Evolutionary conservation across 495 filamentous ascomycete genomes (phyloP).

Genomic region (Tuber calosporum): DNA sequence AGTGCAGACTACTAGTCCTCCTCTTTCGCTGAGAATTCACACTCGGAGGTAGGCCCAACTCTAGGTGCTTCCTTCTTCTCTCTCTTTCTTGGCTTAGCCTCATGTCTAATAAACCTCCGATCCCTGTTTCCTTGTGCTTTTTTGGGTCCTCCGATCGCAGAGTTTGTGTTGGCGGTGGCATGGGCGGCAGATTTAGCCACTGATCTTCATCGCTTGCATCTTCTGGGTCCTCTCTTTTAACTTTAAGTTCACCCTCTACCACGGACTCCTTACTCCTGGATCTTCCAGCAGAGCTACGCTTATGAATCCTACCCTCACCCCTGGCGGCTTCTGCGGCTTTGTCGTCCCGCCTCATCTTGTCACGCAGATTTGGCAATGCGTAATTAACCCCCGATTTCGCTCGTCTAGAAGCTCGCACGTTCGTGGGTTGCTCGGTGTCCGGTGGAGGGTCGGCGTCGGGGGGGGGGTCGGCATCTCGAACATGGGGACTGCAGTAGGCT

Average conservation of each 20-base stretch:
- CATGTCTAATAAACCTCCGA: slow-evolving; percentile 21
- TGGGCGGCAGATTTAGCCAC: slow-evolving; percentile 23
- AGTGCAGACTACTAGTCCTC: slow-evolving; percentile 31
- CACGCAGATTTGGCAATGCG: slow-evolving; percentile 73
- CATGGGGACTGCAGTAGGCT: slow-evolving; percentile 26
- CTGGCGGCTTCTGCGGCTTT: slow-evolving; percentile 16
- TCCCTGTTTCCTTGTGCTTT: slow-evolving; percentile 22
- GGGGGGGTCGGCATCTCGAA: slow-evolving; percentile 47
- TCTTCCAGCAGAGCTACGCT: slow-evolving; percentile 15
- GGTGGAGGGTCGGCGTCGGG: too few relatives aligned
- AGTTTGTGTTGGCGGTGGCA: slow-evolving; percentile 17
- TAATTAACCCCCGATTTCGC: slow-evolving; percentile 66
- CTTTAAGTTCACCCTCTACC: slow-evolving; percentile 12
- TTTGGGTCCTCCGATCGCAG: slow-evolving; percentile 18
- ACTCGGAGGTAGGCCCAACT: slow-evolving; percentile 20
- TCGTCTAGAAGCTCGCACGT: slow-evolving; percentile 47
- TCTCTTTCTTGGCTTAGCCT: not conserved
- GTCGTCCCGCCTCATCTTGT: slow-evolving; percentile 71
- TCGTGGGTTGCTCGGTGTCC: slow-evolving; percentile 47
- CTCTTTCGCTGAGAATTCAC: slow-evolving; percentile 31
- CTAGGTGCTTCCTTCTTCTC: slow-evolving; percentile 11
- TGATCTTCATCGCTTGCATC: slow-evolving; percentile 17
- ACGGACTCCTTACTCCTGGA: slow-evolving; percentile 19
- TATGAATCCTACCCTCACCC: slow-evolving; percentile 18
- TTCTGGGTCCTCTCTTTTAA: slow-evolving; percentile 13